These are phyloP conservation scores for Silybum marianum DNA, from an alignment of 129 eudicot species.

Conservation along the genomic window DNA sequence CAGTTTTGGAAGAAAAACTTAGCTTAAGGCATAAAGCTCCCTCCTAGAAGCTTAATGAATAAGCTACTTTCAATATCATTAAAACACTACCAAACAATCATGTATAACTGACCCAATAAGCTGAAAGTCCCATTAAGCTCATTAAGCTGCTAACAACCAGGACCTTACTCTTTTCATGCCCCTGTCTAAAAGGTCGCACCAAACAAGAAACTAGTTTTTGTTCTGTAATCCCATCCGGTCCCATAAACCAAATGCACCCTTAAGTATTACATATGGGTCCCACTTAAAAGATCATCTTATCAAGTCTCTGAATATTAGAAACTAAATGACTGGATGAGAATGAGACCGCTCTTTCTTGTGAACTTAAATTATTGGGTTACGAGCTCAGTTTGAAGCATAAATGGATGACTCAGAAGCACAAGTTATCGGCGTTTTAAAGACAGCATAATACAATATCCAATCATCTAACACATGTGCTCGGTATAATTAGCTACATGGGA, in stretches of 20 bases:
- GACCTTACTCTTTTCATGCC: background rate
- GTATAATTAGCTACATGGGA: conserved; percentile 7
- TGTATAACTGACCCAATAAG: too few species aligned
- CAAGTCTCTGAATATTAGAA: background rate
- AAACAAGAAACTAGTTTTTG: background rate
- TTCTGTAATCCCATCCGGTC: background rate
- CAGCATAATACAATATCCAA: background rate
- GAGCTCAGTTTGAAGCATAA: background rate
- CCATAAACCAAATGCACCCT: background rate
- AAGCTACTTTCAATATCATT: too few species aligned
- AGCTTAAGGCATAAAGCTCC: too few species aligned
- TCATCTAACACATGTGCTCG: background rate
- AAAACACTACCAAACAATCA: too few species aligned
- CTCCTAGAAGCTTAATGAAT: too few species aligned
- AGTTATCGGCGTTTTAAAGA: background rate
- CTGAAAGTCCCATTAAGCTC: too few species aligned
- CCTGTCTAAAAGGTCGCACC: background rate
- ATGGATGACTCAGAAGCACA: background rate
- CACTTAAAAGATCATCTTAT: background rate
- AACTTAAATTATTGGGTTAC: background rate
- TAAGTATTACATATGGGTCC: background rate
- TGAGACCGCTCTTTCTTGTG: background rate
- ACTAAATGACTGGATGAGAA: background rate
- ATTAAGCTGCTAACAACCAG: too few species aligned
- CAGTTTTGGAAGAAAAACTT: too few species aligned